phyloP scores from a whole-genome alignment of 257 asterid genomes.

The Nyctanthes arbortristis region DNA sequence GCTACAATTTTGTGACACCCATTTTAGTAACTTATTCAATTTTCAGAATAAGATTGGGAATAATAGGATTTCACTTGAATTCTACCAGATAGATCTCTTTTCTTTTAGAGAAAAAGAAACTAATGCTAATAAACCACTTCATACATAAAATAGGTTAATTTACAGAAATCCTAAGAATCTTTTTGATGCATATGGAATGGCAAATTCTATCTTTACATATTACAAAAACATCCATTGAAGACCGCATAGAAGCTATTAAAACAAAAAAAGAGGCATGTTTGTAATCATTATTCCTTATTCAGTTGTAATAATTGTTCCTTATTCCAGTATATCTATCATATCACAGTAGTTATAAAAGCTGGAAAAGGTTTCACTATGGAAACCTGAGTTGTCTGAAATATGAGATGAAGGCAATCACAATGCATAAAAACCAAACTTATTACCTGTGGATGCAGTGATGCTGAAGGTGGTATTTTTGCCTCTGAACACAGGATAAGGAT shows the following conservation, averaged over 20 bases:
- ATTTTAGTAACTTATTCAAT: background rate
- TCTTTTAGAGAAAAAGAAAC: background rate
- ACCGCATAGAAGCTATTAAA: background rate
- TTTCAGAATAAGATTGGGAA: too few species aligned
- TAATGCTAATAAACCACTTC: background rate
- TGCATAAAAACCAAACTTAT: constrained; percentile 1
- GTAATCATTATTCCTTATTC: background rate
- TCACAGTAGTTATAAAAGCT: background rate
- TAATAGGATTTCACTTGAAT: too few species aligned
- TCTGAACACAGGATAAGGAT: constrained; percentile 66
- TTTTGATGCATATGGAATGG: background rate
- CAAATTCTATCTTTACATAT: constrained; percentile 1
- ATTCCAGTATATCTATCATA: background rate
- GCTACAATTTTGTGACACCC: too few species aligned
- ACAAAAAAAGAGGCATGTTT: background rate
- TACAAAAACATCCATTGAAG: background rate
- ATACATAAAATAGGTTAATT: background rate
- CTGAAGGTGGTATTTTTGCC: constrained; percentile 59
- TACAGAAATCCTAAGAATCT: constrained; percentile 1
- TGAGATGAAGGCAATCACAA: background rate
- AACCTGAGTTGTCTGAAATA: background rate
- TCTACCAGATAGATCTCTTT: too few species aligned
- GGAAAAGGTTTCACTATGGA: background rate
- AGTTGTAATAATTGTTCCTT: background rate
- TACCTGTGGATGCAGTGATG: constrained; percentile 75